These are phyloP conservation scores for Fusarium sp. DNA, from an alignment of 2,329 filamentous ascomycete species.

Conservation along the genomic window DNA sequence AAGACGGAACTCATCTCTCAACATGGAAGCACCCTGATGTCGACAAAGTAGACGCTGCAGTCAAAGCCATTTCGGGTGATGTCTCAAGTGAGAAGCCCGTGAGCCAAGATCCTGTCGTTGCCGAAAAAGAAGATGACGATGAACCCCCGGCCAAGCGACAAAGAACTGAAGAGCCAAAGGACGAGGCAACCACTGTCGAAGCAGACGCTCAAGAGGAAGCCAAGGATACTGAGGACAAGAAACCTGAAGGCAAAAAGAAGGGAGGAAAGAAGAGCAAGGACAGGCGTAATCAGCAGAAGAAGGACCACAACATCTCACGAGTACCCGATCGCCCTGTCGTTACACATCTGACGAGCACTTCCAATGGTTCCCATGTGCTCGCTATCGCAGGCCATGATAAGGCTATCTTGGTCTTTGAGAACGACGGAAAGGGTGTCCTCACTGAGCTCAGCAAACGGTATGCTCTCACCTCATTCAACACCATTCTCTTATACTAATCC, in stretches of 20 bases:
- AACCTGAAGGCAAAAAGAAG: slow-evolving; percentile 43
- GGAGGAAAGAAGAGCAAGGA: slow-evolving; percentile 53
- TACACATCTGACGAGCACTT: slow-evolving; percentile 76
- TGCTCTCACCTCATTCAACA: not conserved
- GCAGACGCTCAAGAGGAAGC: slow-evolving; percentile 28
- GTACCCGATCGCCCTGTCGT: slow-evolving; percentile 74
- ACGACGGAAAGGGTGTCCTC: slow-evolving; percentile 73
- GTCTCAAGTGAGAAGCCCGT: slow-evolving; percentile 31
- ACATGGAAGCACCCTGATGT: slow-evolving; percentile 71
- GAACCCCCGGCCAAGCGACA: slow-evolving; percentile 58
- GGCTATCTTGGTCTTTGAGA: slow-evolving; percentile 84
- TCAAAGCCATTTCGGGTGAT: slow-evolving; percentile 41
- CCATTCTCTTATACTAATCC: slow-evolving; percentile 47
- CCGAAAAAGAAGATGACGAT: slow-evolving; percentile 42
- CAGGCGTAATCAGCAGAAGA: slow-evolving; percentile 47
- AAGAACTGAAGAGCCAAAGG: slow-evolving; percentile 49
- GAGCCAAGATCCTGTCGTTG: slow-evolving; percentile 12
- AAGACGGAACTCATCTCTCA: slow-evolving; percentile 71
- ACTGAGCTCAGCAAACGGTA: slow-evolving; percentile 81
- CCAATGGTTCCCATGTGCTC: slow-evolving; percentile 77
- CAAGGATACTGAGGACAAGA: slow-evolving; percentile 21
- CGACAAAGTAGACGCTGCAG: slow-evolving; percentile 52
- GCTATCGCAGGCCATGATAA: slow-evolving; percentile 94
- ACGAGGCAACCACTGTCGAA: slow-evolving; percentile 42
- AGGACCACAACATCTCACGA: slow-evolving; percentile 47